Base-by-base conservation (phyloP, 2,329 filamentous ascomycete species). In the Westerdykella aurantiaca region DNA sequence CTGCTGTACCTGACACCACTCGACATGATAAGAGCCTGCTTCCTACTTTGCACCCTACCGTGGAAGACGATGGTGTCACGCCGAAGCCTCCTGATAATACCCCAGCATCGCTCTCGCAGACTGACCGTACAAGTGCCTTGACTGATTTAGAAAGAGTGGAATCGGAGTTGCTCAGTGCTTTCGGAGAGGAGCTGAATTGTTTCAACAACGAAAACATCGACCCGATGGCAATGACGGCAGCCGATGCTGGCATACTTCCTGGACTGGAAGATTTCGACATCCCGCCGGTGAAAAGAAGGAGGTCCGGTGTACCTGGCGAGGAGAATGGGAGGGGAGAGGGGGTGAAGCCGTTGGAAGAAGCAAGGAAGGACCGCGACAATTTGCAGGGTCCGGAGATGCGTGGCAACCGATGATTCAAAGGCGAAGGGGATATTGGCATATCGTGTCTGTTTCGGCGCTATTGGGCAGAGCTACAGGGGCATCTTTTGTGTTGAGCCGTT, bases 111-210 rank as follows among this genome's bases (percentile, higher is more conserved):
- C 11, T 29, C 25, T 9, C 25, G 25, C 25, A 29, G 25, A 29
- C 25, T 29, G 25, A 29, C 10, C 7, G 25, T 29, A 29, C 25
- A 10, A 42, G 52, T 18, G 50, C 49, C 1, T 53, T 56, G 45
- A 58, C 55, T n/a, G 60, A 57, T 42, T 50, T 61, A 23, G 61
- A 62, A 31, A 62, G 54, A 14, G 38, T 66, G 0, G 62, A 65
- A 51, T 44, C 48, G 33, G 50, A 61, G 33, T 45, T 64, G 2
- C 64, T 51, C 40, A 61, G 53, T 48, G 62, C 63, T 12, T 42
- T 66, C 6, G 61, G 61, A 1, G 61, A 63, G 5, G 60, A 62
- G 34, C 42, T 64, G 3, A 51, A 49, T n/a, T 47, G 50, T 23
- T 58, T 61, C 13, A 49, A 61, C 14, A 45, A 51, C 3, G 44